These are phyloP conservation scores for Sinapis alba DNA, from an alignment of 441 rosid genomes.

Conservation along the genomic window DNA sequence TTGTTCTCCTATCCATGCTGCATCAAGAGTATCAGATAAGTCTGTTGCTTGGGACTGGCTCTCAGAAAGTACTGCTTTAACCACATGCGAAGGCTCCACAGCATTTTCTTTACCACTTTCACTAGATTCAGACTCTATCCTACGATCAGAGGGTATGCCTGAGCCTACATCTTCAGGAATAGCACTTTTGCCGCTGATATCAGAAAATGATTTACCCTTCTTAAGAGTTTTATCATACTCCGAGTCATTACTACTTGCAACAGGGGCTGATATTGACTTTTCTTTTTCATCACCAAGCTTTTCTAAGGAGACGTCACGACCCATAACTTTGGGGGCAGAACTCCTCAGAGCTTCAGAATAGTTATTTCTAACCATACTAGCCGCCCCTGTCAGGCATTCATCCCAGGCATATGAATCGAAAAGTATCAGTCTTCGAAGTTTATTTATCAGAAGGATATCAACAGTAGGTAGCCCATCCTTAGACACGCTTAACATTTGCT, in stretches of 20 bases:
- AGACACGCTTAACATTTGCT: constrained; percentile 42
- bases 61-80: constrained; percentile 53
- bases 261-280: constrained; percentile 42
- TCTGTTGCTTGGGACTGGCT: constrained; percentile 58
- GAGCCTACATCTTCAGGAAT: constrained; percentile 40
- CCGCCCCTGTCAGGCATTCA: constrained; percentile 57
- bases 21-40: constrained; percentile 73
- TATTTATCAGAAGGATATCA: constrained; percentile 76
- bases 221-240: constrained; percentile 25
- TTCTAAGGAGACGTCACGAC: constrained; percentile 43
- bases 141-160: constrained; percentile 35
- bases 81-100: constrained; percentile 51
- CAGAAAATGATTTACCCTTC: constrained; percentile 30
- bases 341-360: constrained; percentile 42
- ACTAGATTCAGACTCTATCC: constrained; percentile 48
- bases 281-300: constrained; percentile 43
- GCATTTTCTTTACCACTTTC: constrained; percentile 42
- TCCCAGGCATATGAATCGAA: constrained; percentile 73
- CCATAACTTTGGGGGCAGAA: constrained; percentile 48
- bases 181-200: constrained; percentile 32
- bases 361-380: constrained; percentile 42
- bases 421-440: constrained; percentile 59
- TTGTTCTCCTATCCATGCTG: constrained; percentile 78
- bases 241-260: constrained; percentile 44
- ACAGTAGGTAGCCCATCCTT: constrained; percentile 50